Conservation (phyloP, 495 filamentous ascomycete genomes). For the Chaetomidium leptoderma region DNA sequence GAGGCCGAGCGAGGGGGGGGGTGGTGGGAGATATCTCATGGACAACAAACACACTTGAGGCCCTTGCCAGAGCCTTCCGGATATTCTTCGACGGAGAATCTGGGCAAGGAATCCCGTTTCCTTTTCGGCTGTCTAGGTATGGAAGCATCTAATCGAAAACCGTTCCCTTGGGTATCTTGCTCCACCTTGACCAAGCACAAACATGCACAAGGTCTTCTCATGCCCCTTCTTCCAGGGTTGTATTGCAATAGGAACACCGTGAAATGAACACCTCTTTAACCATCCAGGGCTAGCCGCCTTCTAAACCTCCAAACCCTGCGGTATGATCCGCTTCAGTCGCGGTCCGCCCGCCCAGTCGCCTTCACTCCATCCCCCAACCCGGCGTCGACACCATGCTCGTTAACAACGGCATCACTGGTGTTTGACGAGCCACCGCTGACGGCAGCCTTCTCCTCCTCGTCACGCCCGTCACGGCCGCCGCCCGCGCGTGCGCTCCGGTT, state of each 20-base stretch:
- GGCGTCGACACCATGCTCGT: slow-evolving; percentile 5
- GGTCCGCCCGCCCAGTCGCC: not conserved
- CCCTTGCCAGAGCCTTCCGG: too few species aligned
- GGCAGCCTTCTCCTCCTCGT: slow-evolving; percentile 9
- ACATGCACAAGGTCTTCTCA: slow-evolving; percentile 11
- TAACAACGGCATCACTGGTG: not conserved
- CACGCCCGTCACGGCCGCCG: slow-evolving; percentile 2
- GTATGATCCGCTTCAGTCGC: not conserved
- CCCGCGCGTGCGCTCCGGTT: not conserved
- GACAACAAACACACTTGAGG: too few species aligned
- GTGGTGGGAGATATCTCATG: too few species aligned
- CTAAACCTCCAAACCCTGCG: too few species aligned
- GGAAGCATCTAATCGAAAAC: slow-evolving; percentile 4
- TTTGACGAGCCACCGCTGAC: not conserved
- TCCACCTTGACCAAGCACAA: slow-evolving; percentile 8
- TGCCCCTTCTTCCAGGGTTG: slow-evolving; percentile 7
- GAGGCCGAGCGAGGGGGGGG: too few species aligned
- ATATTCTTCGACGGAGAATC: too few species aligned
- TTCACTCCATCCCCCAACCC: slow-evolving; percentile 6
- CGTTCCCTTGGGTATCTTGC: slow-evolving; percentile 10
- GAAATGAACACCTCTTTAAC: not conserved
- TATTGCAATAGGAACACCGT: slow-evolving; percentile 8
- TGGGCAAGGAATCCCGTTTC: too few species aligned
- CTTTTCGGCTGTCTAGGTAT: too few species aligned
- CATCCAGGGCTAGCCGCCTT: not conserved